Evolutionary conservation across 1,284 basidiomycete species (phyloP), one percentile per base, ranked within the genome.

Genomic region (Meripilus lineatus): DNA sequence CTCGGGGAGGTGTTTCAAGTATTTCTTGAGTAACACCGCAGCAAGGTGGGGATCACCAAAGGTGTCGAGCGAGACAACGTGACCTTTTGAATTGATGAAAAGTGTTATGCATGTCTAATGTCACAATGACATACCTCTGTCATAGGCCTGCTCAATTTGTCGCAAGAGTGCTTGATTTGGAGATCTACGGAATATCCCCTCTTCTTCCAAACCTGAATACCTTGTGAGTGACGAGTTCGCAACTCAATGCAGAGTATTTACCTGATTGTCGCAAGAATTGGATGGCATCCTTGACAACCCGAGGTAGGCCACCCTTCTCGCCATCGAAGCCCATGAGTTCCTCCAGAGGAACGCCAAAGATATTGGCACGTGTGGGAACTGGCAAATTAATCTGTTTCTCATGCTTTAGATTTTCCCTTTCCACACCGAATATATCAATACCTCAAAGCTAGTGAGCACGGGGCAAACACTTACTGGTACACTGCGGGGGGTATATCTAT

Each of bases 1-100:
- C 35, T 78, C 71, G 1, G 86, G 87, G 2, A 93, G 68, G 58
- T 89, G 85, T 23, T 87, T 76, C 15, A 93, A 64, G 57, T 84
- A 92, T 57, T 89, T 89, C 69, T 93, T 93, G 48, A 93, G 67
- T 14, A 93, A 70, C 2, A 91, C 89, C 2, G 90, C 88, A 2
- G 89, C 85, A 1, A 93, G 72, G 63, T 89, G 75, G 3, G 86
- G 80, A 55, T 92, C 89, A 1, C 72, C 72, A 57, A 88, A 91
- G 4, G 72, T 81, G 13, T 77, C 68, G 28, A 93, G 65, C 2
- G 82, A 84, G 11, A 92, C 84, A 1, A 89, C 80, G 53, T 90
- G 80, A 25, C 84, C 83, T 85, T 45, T 22, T 7, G 26, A 33
- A 10, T 13, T 8, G 38, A 24, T 32, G 24, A 32, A 22, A 45